Evolutionary conservation across 2,329 filamentous ascomycete species (phyloP), one percentile per base, ranked within the genome.

Genomic region (Beauveria caledonica): DNA sequence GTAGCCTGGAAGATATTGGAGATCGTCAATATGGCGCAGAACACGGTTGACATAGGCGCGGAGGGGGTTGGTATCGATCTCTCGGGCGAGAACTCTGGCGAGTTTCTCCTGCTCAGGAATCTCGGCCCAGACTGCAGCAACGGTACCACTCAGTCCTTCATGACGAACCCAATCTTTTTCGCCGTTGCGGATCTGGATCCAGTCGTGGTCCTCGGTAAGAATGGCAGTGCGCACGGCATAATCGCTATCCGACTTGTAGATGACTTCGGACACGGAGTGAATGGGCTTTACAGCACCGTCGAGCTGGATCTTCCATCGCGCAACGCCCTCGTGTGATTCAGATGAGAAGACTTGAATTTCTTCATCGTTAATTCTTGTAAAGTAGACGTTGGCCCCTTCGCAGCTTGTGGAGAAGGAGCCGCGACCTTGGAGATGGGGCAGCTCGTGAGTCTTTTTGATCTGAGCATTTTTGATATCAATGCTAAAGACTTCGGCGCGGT

Each of bases 41-140:
- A 96, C 80, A 15, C 94, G 88, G 74, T 97, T 92, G 29, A 93
- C 76, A 69, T 96, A 99, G n/a, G 94, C 94, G 11, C 83, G 79
- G 6, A 90, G 68, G 3, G 90, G 80, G 69, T 88, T 96, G 68
- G 87, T 88, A 69, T 96, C 89, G 4, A 90, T 89, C 74, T 99
- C 93, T 25, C 89, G 84, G 65, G 96, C 89, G 8, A 97, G 79
- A 33, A 91, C 89, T 70, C 89, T 87, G 6, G 86, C 91, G 53
- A 97, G 78, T 56, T 86, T 82, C 69, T 92, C 88, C 17, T 83
- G 82, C 65, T 87, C 85, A 13, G 87, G 86, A 6, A 90, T 82
- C 54, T 93, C 89, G 0, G 88, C 89, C 82, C 90, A 96, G 11
- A 85, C 84, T 42, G 91, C 92, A 58, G 90, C 86, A 27, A 90